phyloP scores from a whole-genome alignment of 306 rosid species.

The Cucumis melo region DNA sequence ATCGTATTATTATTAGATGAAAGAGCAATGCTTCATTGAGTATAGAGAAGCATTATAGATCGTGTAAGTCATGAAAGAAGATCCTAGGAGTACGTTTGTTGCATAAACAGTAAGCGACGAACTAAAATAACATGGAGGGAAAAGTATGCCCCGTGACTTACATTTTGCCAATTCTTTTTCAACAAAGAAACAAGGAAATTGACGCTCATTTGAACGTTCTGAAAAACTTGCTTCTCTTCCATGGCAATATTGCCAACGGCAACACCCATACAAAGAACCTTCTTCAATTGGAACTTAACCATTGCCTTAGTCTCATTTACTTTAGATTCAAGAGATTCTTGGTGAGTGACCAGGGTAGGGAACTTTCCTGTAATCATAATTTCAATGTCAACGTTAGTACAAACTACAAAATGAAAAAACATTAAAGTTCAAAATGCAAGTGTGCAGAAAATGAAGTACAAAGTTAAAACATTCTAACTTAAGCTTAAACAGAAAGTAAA shows the following conservation, averaged over 20 bases:
- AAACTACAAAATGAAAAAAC: neutral
- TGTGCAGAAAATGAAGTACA: neutral
- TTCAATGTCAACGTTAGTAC: neutral
- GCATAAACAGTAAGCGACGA: neutral
- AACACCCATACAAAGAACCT: conserved; percentile 85
- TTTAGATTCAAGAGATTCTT: conserved; percentile 70
- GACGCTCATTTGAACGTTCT: conserved; percentile 70
- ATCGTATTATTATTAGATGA: neutral
- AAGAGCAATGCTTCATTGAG: neutral
- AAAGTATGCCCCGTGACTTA: conserved; percentile 13
- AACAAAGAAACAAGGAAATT: conserved; percentile 71
- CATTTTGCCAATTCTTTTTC: conserved; percentile 88
- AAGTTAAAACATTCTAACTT: too few relatives aligned
- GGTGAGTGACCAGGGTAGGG: conserved; percentile 69
- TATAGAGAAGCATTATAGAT: neutral
- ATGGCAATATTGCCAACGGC: conserved; percentile 72
- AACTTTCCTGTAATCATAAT: conserved; percentile 44
- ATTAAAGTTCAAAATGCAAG: neutral
- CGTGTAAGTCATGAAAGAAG: neutral
- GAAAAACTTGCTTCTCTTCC: conserved; percentile 88
- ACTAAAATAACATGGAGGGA: neutral
- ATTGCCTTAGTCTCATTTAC: conserved; percentile 71
- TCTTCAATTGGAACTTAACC: conserved; percentile 74
- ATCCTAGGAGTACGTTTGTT: neutral
- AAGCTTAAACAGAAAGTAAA: neutral